Evolutionary conservation across 345 rosid genomes (phyloP).

Genomic region (Cardamine occulta): DNA sequence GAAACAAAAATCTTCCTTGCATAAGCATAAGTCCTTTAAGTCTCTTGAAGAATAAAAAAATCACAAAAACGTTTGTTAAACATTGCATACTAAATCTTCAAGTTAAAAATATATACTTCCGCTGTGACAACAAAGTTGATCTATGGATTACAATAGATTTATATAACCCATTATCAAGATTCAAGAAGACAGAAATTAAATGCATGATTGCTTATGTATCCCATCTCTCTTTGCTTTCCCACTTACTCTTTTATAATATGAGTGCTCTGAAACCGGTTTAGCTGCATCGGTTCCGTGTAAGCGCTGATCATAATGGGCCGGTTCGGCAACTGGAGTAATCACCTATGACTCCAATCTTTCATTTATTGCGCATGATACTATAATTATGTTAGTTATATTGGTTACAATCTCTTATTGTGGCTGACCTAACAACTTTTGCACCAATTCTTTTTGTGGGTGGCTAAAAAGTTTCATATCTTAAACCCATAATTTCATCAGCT

Average conservation of each 20-base stretch:
- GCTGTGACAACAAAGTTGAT: background rate
- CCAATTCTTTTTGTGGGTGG: background rate
- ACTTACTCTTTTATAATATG: background rate
- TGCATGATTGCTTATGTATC: background rate
- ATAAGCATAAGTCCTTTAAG: background rate
- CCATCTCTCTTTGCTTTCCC: background rate
- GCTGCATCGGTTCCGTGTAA: slow-evolving; percentile 3
- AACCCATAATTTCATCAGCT: background rate
- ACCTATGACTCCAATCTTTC: background rate
- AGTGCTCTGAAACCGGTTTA: slow-evolving; percentile 24
- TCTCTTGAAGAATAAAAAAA: background rate
- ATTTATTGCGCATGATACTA: background rate
- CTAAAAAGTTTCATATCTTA: background rate
- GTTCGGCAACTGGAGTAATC: background rate
- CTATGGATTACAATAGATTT: background rate
- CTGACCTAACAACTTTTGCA: background rate
- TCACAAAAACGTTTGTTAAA: slow-evolving; percentile 10
- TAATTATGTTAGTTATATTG: background rate
- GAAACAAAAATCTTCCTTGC: slow-evolving; percentile 29
- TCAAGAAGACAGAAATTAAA: background rate
- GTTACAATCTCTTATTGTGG: background rate
- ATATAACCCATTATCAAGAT: background rate
- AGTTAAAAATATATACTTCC: background rate
- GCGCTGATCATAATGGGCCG: background rate
- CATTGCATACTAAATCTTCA: background rate